Conservation (phyloP, 2,329 filamentous ascomycete genomes). For the Gremmenia infestans region DNA sequence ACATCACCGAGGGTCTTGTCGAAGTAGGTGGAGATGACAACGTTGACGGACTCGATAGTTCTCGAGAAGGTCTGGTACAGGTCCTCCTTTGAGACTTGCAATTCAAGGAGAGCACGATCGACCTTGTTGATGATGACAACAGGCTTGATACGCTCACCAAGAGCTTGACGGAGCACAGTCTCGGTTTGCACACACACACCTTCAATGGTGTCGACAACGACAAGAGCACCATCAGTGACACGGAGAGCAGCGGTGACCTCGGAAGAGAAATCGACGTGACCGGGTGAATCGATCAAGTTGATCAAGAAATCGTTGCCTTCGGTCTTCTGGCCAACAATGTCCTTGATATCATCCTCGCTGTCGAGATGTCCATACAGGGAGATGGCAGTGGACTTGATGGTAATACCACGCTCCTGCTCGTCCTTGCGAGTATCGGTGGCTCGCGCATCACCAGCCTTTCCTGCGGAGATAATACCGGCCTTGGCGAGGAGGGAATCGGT, state of each 20-base stretch:
- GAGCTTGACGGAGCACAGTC: slow-evolving; percentile 97
- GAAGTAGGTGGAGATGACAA: slow-evolving; percentile 98
- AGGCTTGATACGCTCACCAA: slow-evolving; percentile 99
- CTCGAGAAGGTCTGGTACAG: slow-evolving; percentile 99
- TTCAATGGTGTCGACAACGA: slow-evolving; percentile 99
- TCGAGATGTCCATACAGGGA: slow-evolving; percentile 87
- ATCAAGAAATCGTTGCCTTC: slow-evolving; percentile 97
- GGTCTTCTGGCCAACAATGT: slow-evolving; percentile 82
- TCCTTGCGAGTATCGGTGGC: slow-evolving; percentile 96
- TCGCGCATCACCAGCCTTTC: slow-evolving; percentile 92
- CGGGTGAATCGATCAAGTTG: slow-evolving; percentile 99
- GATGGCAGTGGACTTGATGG: slow-evolving; percentile 99
- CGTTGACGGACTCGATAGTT: slow-evolving; percentile 99
- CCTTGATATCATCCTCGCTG: slow-evolving; percentile 84
- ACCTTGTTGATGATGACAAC: slow-evolving; percentile 99
- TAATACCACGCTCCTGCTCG: slow-evolving; percentile 99
- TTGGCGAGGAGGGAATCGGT: slow-evolving; percentile 99
- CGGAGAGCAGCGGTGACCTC: slow-evolving; percentile 98
- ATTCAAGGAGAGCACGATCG: slow-evolving; percentile 97
- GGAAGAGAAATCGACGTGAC: slow-evolving; percentile 99
- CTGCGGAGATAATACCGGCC: slow-evolving; percentile 98
- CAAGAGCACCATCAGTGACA: slow-evolving; percentile 99
- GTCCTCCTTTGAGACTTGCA: slow-evolving; percentile 98
- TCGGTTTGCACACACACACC: slow-evolving; percentile 99
- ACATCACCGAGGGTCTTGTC: slow-evolving; percentile 96